Evolutionary conservation across 768 basidiomycete genomes (phyloP), one percentile per base, ranked within the genome.

Genomic region (Lentinula guzmanii): DNA sequence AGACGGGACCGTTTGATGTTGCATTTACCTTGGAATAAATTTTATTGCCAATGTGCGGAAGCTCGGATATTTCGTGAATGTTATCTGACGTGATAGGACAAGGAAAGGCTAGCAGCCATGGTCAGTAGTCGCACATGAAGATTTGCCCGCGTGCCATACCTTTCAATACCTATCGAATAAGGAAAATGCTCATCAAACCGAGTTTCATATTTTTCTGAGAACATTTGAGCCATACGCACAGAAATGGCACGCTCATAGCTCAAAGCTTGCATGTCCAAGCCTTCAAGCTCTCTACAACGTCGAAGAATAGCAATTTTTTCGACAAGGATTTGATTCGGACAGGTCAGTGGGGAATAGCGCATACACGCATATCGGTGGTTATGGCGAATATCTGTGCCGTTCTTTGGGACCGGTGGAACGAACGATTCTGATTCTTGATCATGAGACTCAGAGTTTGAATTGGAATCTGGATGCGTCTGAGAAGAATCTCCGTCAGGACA

Each of bases 241-340:
- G 85, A 79, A 64, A 91, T 85, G 1, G 88, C 85, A 52, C 90
- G 79, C 37, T 85, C 78, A 65, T 93, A 94, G 63, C 85, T 86
- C 52, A 93, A 72, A 43, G 86, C 84, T 65, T 87, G 90, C 33
- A 83, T 75, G 21, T 79, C 77, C 55, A 89, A 80, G 11, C 87
- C 86, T 68, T 93, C 91, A 1, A 91, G 72, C 51, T 82, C 76
- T 50, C 91, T 78, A 28, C 79, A 75, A 39, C 75, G 79, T 16
- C 81, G 79, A 34, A 93, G 79, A 16, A 88, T 71, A 33, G 78
- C 79, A 11, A 93, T 71, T 65, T 87, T 82, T n/a, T 71, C 64
- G 4, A 79, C 80, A 4, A 93, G 78, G 0, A 63, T 72, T 69
- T 92, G 87, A 65, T 93, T 93, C 0, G 80, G 78, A 65, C 88